Conservation (phyloP, 768 basidiomycete genomes). For the Austroboletus festivus region DNA sequence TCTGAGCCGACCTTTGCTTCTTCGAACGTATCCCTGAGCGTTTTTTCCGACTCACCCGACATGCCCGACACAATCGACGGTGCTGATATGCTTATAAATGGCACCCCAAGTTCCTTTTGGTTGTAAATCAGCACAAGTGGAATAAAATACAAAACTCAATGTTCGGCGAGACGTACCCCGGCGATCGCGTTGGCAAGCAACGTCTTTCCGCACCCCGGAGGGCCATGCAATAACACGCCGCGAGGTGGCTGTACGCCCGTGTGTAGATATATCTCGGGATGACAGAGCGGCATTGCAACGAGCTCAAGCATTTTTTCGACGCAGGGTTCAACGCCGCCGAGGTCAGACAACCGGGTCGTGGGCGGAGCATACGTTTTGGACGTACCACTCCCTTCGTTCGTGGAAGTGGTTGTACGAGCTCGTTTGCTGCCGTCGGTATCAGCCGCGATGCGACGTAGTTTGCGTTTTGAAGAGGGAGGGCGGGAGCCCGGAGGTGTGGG, state of each 20-base stretch:
- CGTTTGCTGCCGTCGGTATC: constrained; percentile 57
- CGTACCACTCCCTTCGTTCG: too few species aligned
- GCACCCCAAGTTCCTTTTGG: constrained; percentile 93
- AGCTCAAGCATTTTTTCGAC: constrained; percentile 93
- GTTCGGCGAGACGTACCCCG: constrained; percentile 59
- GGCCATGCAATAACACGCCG: constrained; percentile 91
- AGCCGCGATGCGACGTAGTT: constrained; percentile 46
- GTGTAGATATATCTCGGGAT: constrained; percentile 93
- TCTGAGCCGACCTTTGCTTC: constrained; percentile 78
- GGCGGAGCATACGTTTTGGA: constrained; percentile 59
- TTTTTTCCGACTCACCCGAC: constrained; percentile 98
- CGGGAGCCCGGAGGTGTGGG: constrained; percentile 5
- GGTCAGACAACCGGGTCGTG: constrained; percentile 69
- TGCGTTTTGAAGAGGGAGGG: constrained; percentile 53
- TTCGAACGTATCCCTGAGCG: constrained; percentile 91
- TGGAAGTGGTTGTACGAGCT: constrained; percentile 17
- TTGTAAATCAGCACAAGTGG: background rate
- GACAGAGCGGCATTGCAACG: constrained; percentile 92
- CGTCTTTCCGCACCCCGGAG: constrained; percentile 97
- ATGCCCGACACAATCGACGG: constrained; percentile 96
- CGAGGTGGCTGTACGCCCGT: constrained; percentile 91
- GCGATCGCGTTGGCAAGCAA: constrained; percentile 92
- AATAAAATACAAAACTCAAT: background rate
- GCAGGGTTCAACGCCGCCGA: constrained; percentile 84
- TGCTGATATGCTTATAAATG: constrained; percentile 92